Evolutionary conservation across 106 monocot genomes (phyloP).

Genomic region (Phalaenopsis aphrodite): DNA sequence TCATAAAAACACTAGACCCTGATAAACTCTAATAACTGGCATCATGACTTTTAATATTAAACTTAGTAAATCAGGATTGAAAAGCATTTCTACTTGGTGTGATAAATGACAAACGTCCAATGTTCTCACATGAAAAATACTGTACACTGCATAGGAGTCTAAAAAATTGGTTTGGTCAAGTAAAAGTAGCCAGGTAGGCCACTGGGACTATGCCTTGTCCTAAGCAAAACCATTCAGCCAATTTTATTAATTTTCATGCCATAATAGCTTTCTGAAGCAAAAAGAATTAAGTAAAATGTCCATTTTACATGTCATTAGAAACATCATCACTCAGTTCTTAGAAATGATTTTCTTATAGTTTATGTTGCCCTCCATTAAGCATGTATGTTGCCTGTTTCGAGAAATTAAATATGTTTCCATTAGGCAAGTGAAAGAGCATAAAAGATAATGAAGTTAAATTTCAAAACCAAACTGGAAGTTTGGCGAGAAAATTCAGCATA

Average conservation of each 20-base stretch:
- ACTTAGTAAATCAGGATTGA: too few relatives aligned
- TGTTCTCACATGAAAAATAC: neutral
- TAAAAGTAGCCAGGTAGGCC: too few relatives aligned
- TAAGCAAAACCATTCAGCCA: too few relatives aligned
- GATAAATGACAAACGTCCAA: neutral
- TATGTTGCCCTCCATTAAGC: neutral
- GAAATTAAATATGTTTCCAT: neutral
- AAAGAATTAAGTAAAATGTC: too few relatives aligned
- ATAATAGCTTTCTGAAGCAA: too few relatives aligned
- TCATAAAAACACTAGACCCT: too few relatives aligned
- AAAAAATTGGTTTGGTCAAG: neutral
- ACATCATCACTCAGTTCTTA: neutral
- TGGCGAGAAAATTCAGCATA: neutral
- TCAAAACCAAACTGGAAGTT: neutral
- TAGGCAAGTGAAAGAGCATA: neutral
- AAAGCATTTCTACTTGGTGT: too few relatives aligned
- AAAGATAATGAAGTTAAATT: neutral
- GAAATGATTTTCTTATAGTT: neutral
- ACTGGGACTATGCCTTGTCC: too few relatives aligned
- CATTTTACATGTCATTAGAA: too few relatives aligned
- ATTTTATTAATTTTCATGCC: too few relatives aligned
- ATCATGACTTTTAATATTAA: too few relatives aligned
- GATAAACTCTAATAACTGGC: too few relatives aligned
- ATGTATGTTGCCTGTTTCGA: neutral
- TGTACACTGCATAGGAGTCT: neutral